These are phyloP conservation scores for Prunus persica DNA, from an alignment of 306 rosid species.

Conservation along the genomic window DNA sequence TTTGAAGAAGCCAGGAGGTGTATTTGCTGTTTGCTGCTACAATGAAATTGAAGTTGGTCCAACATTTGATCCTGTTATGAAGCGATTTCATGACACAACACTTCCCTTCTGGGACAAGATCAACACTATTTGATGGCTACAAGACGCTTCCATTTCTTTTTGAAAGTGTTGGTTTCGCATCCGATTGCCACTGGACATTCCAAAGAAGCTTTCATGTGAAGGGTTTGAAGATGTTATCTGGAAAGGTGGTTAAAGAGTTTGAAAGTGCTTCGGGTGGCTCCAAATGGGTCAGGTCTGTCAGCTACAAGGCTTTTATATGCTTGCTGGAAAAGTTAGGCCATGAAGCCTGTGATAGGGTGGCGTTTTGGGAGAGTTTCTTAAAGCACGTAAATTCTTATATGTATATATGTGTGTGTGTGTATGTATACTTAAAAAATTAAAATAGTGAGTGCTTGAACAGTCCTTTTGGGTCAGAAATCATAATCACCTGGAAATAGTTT, in stretches of 20 bases:
- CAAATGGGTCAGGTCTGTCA: slow-evolving; percentile 4
- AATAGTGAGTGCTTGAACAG: too few relatives aligned
- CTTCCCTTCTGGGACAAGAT: slow-evolving; percentile 7
- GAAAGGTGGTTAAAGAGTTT: slow-evolving; percentile 8
- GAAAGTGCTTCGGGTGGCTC: slow-evolving; percentile 25
- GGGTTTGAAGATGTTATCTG: slow-evolving; percentile 8
- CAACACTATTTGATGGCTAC: slow-evolving; percentile 16
- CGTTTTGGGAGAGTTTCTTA: too few relatives aligned
- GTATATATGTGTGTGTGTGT: too few relatives aligned
- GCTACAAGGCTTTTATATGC: slow-evolving; percentile 26
- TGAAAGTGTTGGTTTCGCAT: slow-evolving; percentile 31
- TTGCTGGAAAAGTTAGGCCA: slow-evolving; percentile 15
- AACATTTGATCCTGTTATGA: slow-evolving; percentile 5
- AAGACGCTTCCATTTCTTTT: slow-evolving; percentile 35
- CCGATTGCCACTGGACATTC: slow-evolving; percentile 24
- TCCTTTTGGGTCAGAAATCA: too few relatives aligned
- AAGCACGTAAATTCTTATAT: too few relatives aligned
- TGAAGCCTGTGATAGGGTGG: too few relatives aligned
- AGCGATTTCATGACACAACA: not conserved
- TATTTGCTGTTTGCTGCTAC: slow-evolving; percentile 29
- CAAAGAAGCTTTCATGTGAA: slow-evolving; percentile 1
- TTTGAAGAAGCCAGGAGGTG: slow-evolving; percentile 26
- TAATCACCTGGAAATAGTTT: too few relatives aligned
- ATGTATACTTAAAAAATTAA: too few relatives aligned
- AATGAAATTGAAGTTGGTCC: slow-evolving; percentile 11